Conservation (phyloP, 2,329 filamentous ascomycete species). For the Diatrype stigma region DNA sequence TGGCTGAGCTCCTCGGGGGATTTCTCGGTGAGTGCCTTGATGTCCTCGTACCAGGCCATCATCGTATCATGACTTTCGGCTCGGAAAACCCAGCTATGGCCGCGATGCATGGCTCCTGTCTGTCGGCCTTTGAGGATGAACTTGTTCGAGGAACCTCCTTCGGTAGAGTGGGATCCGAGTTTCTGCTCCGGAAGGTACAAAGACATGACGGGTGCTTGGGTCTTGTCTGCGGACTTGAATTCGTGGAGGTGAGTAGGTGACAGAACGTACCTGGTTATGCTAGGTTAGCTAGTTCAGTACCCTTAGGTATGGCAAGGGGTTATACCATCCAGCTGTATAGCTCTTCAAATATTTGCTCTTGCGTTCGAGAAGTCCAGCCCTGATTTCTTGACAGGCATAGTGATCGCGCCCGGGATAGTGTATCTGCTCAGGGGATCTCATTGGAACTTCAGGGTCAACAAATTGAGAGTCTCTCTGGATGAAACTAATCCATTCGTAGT, state of each 20-base stretch:
- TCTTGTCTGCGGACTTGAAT: conserved; percentile 96
- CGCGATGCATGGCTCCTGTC: conserved; percentile 85
- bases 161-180: conserved; percentile 82
- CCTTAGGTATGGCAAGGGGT: not conserved
- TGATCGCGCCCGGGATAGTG: conserved; percentile 89
- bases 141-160: conserved; percentile 85
- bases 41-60: conserved; percentile 94
- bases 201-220: conserved; percentile 90
- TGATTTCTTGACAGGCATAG: conserved; percentile 74
- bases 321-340: conserved; percentile 87
- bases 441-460: conserved; percentile 75
- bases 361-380: conserved; percentile 86
- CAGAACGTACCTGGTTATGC: conserved; percentile 73
- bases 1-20: conserved; percentile 82
- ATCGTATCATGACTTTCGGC: conserved; percentile 83
- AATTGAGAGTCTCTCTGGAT: conserved; percentile 79
- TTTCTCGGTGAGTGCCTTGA: conserved; percentile 84
- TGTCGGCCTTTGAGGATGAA: conserved; percentile 97
- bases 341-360: conserved; percentile 99
- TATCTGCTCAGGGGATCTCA: conserved; percentile 76
- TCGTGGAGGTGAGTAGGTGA: conserved; percentile 97
- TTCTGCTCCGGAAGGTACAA: conserved; percentile 93
- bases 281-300: conserved; percentile 15
- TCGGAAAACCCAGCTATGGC: conserved; percentile 68
- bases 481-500: conserved; percentile 85